Percentiles rank a stretch among this genome's conserved stretches.
Evolutionary conservation across 805 yeast species (phyloP).

Genomic region (Lipomyces japonicus): DNA sequence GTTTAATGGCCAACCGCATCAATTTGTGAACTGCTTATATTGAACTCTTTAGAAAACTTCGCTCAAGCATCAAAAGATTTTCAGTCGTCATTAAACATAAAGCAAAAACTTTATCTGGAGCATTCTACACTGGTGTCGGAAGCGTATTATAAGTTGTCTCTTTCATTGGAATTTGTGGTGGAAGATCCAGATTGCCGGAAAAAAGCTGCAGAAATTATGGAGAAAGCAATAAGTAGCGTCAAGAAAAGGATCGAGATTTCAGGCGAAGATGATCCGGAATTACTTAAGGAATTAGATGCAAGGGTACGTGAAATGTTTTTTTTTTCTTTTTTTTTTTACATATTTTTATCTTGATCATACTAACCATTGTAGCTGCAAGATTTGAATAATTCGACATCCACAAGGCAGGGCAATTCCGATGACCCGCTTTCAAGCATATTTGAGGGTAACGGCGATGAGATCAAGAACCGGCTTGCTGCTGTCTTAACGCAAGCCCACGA

Average conservation of each 20-base stretch:
- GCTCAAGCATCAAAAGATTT: slow-evolving; percentile 72
- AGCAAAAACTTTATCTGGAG: slow-evolving; percentile 46
- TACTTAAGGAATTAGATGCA: slow-evolving; percentile 36
- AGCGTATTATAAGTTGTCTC: slow-evolving; percentile 72
- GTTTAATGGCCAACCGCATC: slow-evolving; percentile 1
- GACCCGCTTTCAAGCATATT: slow-evolving; percentile 2
- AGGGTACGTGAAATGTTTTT: slow-evolving; percentile 35
- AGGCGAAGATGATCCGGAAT: slow-evolving; percentile 40
- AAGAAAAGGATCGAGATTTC: slow-evolving; percentile 41
- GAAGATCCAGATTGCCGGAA: slow-evolving; percentile 43
- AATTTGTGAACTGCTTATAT: not conserved
- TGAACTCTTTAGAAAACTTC: slow-evolving; percentile 56
- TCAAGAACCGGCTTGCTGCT: slow-evolving; percentile 9
- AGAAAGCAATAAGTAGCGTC: slow-evolving; percentile 51
- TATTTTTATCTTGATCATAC: not conserved
- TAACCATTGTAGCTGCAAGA: not conserved
- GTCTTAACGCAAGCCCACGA: slow-evolving; percentile 22
- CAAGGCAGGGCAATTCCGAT: not conserved
- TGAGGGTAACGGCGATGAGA: slow-evolving; percentile 5
- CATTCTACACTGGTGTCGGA: slow-evolving; percentile 62
- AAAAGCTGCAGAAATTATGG: slow-evolving; percentile 54
- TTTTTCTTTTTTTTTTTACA: slow-evolving; percentile 4
- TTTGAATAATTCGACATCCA: not conserved
- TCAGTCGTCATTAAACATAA: slow-evolving; percentile 51
- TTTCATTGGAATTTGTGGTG: slow-evolving; percentile 70